Evolutionary conservation across 2,329 filamentous ascomycete genomes (phyloP).

Genomic region (Apiospora saccharicola): DNA sequence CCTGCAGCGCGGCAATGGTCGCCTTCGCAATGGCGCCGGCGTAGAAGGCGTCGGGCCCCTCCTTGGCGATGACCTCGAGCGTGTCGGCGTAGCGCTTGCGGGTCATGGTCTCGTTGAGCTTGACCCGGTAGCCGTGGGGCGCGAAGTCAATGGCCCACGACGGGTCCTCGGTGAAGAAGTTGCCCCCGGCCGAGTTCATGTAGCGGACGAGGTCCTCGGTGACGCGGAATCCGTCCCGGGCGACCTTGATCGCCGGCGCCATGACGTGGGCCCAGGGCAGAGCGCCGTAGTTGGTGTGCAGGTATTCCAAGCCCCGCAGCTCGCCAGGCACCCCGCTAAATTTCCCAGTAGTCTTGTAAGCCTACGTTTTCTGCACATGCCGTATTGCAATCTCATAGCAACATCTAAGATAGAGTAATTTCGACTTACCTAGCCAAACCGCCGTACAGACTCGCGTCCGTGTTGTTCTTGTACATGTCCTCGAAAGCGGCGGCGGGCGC

Average conservation of each 20-base stretch:
- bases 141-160: constrained; percentile 88
- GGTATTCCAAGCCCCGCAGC: constrained; percentile 74
- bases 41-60: constrained; percentile 49
- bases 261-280: constrained; percentile 73
- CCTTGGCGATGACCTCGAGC: constrained; percentile 57
- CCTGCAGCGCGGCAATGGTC: constrained; percentile 66
- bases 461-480: constrained; percentile 81
- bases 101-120: constrained; percentile 48
- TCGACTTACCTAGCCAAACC: constrained; percentile 74
- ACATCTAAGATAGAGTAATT: constrained; percentile 34
- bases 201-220: constrained; percentile 72
- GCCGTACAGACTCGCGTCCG: constrained; percentile 67
- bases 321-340: constrained; percentile 72
- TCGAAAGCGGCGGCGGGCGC: constrained; percentile 81
- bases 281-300: constrained; percentile 72
- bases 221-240: constrained; percentile 75
- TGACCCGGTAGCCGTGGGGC: constrained; percentile 43
- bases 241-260: constrained; percentile 73
- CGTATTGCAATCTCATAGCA: constrained; percentile 33
- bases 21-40: constrained; percentile 48
- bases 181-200: constrained; percentile 62
- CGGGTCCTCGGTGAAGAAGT: constrained; percentile 75
- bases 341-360: constrained; percentile 25
- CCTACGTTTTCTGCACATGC: neutral
- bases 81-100: constrained; percentile 62